Percentiles rank a stretch among this genome's conserved stretches.
Evolutionary conservation across 2,329 filamentous ascomycete species (phyloP).

Genomic region (Aspergillus pseudoterreus): DNA sequence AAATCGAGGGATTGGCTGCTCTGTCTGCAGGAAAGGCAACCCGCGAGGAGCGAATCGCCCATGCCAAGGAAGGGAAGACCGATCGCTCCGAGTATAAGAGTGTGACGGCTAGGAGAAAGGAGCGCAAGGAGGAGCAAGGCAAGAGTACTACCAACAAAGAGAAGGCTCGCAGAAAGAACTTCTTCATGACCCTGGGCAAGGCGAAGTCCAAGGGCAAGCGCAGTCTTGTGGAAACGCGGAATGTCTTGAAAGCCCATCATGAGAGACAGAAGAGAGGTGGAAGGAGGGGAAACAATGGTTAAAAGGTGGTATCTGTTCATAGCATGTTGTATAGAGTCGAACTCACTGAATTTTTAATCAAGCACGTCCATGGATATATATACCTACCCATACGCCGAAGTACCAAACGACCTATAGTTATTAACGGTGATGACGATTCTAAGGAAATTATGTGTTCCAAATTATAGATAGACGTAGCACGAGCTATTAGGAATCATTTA

Average conservation of each 20-base stretch:
- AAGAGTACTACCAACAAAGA: constrained; percentile 98
- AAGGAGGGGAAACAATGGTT: constrained; percentile 64
- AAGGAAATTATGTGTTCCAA: too few species aligned
- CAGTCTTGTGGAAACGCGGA: constrained; percentile 80
- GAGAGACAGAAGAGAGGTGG: constrained; percentile 81
- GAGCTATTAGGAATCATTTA: too few species aligned
- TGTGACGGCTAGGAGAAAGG: constrained; percentile 76
- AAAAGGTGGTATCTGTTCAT: neutral
- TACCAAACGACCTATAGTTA: too few species aligned
- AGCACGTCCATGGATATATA: neutral
- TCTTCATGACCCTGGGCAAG: constrained; percentile 96
- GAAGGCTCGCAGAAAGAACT: constrained; percentile 96
- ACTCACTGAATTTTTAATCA: neutral
- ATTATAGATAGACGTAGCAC: too few species aligned
- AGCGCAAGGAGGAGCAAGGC: constrained; percentile 81
- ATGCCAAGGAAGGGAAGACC: constrained; percentile 78
- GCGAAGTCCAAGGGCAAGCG: constrained; percentile 94
- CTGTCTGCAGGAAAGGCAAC: constrained; percentile 71
- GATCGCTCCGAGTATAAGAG: constrained; percentile 77
- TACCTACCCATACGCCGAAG: too few species aligned
- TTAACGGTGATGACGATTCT: too few species aligned
- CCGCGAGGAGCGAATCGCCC: constrained; percentile 82
- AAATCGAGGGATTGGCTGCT: constrained; percentile 82
- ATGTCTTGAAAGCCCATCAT: constrained; percentile 75
- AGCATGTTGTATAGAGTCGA: neutral